A percentile compares a stretch with the other conserved stretches of the same genome.
Evolutionary conservation across 768 basidiomycete species (phyloP).

Genomic region (Mycena belliarum): DNA sequence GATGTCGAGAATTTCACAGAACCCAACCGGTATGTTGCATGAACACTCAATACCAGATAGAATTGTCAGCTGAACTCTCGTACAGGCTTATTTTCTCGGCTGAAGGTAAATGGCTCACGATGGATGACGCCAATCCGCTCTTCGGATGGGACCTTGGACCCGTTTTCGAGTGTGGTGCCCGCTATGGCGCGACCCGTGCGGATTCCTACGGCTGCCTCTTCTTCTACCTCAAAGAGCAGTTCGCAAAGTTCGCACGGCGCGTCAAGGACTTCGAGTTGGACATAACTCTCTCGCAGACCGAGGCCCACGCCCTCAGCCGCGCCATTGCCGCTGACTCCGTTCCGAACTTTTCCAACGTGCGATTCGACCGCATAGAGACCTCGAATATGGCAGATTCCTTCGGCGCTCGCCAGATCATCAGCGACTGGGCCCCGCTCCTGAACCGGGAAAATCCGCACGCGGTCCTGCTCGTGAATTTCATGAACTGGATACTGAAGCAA

Average conservation of each 20-base stretch:
- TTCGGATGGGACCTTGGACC: conserved; percentile 49
- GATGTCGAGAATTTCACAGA: conserved; percentile 34
- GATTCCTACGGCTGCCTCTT: conserved; percentile 46
- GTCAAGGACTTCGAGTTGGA: conserved; percentile 37
- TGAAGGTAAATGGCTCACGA: conserved; percentile 46
- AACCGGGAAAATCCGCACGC: conserved; percentile 35
- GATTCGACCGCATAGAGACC: conserved; percentile 42
- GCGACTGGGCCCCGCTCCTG: conserved; percentile 39
- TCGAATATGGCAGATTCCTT: conserved; percentile 36
- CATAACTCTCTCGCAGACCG: conserved; percentile 42
- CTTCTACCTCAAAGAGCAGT: conserved; percentile 43
- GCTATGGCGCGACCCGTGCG: conserved; percentile 32
- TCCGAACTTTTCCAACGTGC: conserved; percentile 36
- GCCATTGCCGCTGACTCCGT: conserved; percentile 40
- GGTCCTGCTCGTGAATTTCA: conserved; percentile 40
- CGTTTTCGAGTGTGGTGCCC: conserved; percentile 40
- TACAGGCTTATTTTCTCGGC: conserved; percentile 46
- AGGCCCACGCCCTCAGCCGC: conserved; percentile 43
- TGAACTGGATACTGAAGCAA: conserved; percentile 34
- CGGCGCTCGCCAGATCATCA: conserved; percentile 33
- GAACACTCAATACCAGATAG: not conserved
- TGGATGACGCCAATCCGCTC: conserved; percentile 44
- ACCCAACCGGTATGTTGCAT: conserved; percentile 39
- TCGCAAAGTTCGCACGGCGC: conserved; percentile 38
- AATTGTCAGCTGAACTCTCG: not conserved